Evolutionary conservation across 2,329 filamentous ascomycete species (phyloP), one percentile per base, ranked within the genome.

Genomic region (Fusarium napiforme): DNA sequence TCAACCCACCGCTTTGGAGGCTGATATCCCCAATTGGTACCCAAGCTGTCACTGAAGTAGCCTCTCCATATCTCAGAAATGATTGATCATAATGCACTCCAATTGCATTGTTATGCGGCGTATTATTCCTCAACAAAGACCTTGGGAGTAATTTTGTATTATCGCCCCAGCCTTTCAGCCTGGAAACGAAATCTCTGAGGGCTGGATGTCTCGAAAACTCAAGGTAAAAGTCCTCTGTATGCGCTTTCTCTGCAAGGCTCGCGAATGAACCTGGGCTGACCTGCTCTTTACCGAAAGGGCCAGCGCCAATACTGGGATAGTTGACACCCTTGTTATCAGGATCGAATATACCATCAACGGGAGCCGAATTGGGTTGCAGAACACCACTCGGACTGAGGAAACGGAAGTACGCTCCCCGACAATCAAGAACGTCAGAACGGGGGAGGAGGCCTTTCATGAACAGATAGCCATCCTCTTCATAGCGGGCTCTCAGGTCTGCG

Each of bases 41-140:
- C 88, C 88, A 90, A 1, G 87, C 88, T 7, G 88, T 90, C 2
- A 90, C 79, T 36, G 83, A 85, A 1, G 87, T 88, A 4, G 86
- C 84, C 56, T 89, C 87, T 2, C 88, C 88, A 74, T 89, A 77
- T 3, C 87, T 78, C 53, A 90, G 77, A 73, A 90, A 90, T 28
- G 87, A 89, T 79, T 90, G 87, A 73, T 90, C 88, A 72, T 90
- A 90, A 68, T 90, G 88, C 7, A 90, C 88, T 0, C 88, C 88
- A 67, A 89, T 90, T 0, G 88, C 87, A 70, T 87, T 87, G 55
- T 87, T 88, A 0, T 84, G 84, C 0, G 88, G 88, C 0, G 86
- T 87, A 71, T 89, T 90, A 70, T 90, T 90, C 42, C 88, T 80
- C 59, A 90, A 77, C 16, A 90, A 77, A 2, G 68, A 66, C 30